Base-by-base conservation (phyloP, 768 basidiomycete genomes). In the Auriculariales sp. region DNA sequence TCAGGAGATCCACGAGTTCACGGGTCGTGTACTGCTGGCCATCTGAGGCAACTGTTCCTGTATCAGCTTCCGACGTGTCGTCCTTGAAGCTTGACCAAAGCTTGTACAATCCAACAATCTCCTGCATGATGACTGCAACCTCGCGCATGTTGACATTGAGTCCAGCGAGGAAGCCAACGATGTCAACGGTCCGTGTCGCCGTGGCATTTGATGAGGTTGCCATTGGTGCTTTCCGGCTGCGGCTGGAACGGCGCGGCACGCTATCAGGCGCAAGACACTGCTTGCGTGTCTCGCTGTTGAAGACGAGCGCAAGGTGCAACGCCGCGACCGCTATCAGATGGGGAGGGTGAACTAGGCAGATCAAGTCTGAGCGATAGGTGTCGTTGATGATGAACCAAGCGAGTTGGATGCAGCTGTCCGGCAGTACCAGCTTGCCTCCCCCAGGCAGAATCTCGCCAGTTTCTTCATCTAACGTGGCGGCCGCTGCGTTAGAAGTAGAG, bases 311-410 rank as follows among this genome's bases (percentile, higher is more conserved):
- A 52, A 97, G 77, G 67, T 91, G 95, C 49, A 99, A 77, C 0
- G 89, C 85, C 0, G 93, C 82, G 59, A 97, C 77, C 19, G 94
- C 91, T 55, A 98, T 87, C 50, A 97, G 70, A 61, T 98, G 91
- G 0, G 95, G 95, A 0, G 95, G 93, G 61, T 98, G 83, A 27
- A 95, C 65, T n/a, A 99, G 78, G 60, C 89, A 91, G 17, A 99
- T 70, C 5, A 7, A 6, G 49, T 93, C 87, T 3, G 89, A 92
- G 48, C 93, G 79, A 60, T 91, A 97, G 0, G 87, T 91, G 63
- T 98, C 94, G 66, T 98, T 99, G 60, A 99, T 78, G 61, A 97
- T 79, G 61, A 91, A 92, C 94, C 92, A 94, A n/a, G 91, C 88
- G 47, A 83, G 82, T 61, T 97, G 92, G 22, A 97, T 63, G 0